A percentile compares a stretch with the other conserved stretches of the same genome.
Evolutionary conservation across 2,329 filamentous ascomycete genomes (phyloP).

Genomic region (Endothia cerciana): DNA sequence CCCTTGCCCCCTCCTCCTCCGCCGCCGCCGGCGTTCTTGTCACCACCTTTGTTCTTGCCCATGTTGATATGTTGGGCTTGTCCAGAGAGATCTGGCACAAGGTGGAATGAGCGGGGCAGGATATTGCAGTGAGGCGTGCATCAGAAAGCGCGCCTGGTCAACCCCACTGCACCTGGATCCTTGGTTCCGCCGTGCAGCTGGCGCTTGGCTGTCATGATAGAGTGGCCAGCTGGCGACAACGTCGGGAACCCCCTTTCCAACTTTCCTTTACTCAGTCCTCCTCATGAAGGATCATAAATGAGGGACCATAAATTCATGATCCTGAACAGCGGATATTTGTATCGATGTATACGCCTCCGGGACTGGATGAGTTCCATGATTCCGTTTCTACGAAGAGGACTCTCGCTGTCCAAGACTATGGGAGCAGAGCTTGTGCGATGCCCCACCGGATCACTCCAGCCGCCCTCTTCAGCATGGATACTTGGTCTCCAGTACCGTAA

Average conservation of each 20-base stretch:
- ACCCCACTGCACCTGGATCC: slow-evolving; percentile 2
- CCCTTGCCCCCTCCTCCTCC: slow-evolving; percentile 35
- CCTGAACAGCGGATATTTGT: background rate
- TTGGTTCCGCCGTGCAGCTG: background rate
- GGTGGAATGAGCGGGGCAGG: background rate
- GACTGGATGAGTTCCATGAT: no score
- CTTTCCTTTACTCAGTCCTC: background rate
- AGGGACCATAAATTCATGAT: no score
- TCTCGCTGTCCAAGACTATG: no score
- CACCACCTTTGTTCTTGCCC: slow-evolving; percentile 43
- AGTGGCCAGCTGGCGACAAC: background rate
- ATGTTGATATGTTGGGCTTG: slow-evolving; percentile 26
- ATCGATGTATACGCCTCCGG: no score
- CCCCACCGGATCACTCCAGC: background rate
- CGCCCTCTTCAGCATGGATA: background rate
- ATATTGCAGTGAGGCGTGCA: background rate
- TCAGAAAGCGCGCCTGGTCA: background rate
- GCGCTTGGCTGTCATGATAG: background rate
- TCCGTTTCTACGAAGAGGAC: no score
- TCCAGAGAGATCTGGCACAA: background rate
- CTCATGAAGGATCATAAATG: background rate
- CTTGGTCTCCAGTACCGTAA: background rate
- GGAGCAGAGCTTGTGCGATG: no score
- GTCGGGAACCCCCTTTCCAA: background rate
- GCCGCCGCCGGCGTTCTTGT: slow-evolving; percentile 25